These are phyloP conservation scores for Craspedostauros australis DNA, from an alignment of 108 stramenopile species.

Conservation along the genomic window DNA sequence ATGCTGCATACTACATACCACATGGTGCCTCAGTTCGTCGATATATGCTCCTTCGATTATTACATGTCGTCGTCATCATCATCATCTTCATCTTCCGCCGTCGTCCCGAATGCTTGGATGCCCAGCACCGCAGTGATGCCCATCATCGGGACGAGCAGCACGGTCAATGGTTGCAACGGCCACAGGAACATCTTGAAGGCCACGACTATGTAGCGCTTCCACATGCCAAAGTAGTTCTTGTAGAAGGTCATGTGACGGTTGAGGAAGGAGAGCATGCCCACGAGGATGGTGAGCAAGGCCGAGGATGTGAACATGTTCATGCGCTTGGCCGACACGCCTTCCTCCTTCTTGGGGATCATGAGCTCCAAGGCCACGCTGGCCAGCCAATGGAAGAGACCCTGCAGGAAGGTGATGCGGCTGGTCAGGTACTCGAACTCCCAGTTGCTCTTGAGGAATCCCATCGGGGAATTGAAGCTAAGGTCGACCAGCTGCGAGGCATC, in stretches of 20 bases:
- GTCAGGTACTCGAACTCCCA: constrained; percentile 39
- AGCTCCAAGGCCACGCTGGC: constrained; percentile 33
- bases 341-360: constrained; percentile 18
- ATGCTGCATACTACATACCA: too few relatives aligned
- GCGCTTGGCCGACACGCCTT: constrained; percentile 18
- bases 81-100: too few relatives aligned
- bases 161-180: constrained; percentile 24
- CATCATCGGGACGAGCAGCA: too few relatives aligned
- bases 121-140: too few relatives aligned
- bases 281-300: constrained; percentile 17
- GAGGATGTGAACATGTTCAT: constrained; percentile 38
- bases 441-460: constrained; percentile 4
- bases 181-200: constrained; percentile 5
- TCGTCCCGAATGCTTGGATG: too few relatives aligned
- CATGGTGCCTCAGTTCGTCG: too few relatives aligned
- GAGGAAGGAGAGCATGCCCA: constrained; percentile 42
- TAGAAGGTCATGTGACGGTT: constrained; percentile 44
- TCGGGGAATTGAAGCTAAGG: not conserved
- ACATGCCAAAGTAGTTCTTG: constrained; percentile 29
- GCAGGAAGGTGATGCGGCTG: constrained; percentile 37
- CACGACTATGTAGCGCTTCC: constrained; percentile 17
- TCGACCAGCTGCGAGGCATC: too few relatives aligned
- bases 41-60: too few relatives aligned
- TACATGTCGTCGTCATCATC: too few relatives aligned
- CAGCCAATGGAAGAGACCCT: constrained; percentile 50